phyloP scores from a whole-genome alignment of 768 basidiomycete species.

The Pisolithus marmoratus region DNA sequence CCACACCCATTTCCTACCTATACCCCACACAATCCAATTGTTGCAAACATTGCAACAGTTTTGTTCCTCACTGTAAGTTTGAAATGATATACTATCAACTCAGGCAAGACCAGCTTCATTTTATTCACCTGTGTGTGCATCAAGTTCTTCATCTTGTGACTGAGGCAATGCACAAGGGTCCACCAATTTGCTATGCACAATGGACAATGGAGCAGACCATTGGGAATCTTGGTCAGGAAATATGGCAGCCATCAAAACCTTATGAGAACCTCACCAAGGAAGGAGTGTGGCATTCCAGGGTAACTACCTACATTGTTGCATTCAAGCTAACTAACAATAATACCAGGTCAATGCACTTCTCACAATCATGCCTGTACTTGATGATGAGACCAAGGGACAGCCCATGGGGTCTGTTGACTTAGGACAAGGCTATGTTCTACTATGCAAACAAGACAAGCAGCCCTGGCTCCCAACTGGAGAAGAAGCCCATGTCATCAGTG shows the following conservation, averaged over 20 bases:
- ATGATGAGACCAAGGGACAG: too few species aligned
- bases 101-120: constrained; percentile 21
- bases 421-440: background rate
- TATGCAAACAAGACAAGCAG: background rate
- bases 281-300: constrained; percentile 10
- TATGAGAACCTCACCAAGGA: constrained; percentile 22
- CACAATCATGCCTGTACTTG: too few species aligned
- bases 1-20: too few species aligned
- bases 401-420: too few species aligned
- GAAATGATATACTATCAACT: constrained; percentile 24
- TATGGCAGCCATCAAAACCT: constrained; percentile 18
- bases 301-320: too few species aligned
- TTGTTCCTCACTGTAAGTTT: too few species aligned
- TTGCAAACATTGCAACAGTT: too few species aligned
- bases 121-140: constrained; percentile 25
- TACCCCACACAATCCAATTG: too few species aligned
- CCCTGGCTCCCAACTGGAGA: background rate
- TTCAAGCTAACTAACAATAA: too few species aligned
- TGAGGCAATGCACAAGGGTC: constrained; percentile 19
- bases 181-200: constrained; percentile 15
- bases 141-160: constrained; percentile 15
- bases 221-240: constrained; percentile 22
- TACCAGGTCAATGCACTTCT: too few species aligned
- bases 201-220: constrained; percentile 25
- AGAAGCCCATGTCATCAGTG: background rate